Base-by-base conservation (phyloP, 768 basidiomycete species). In the Hygrophorus pudorinus region DNA sequence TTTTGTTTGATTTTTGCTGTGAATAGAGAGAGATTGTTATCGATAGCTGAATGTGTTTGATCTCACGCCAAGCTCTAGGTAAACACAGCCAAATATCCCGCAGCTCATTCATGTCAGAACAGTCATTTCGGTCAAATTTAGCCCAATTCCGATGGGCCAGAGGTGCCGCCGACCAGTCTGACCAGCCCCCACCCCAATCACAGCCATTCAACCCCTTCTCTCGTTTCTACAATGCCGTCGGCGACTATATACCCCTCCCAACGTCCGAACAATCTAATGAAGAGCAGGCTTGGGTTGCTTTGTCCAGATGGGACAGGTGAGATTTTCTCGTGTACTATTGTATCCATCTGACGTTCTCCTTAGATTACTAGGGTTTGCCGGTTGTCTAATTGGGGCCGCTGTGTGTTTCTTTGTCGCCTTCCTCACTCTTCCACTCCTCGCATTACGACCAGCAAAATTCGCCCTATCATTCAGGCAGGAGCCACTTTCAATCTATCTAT, bases 391-490 rank as follows among this genome's bases (percentile, higher is more conserved):
- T 17, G 96, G 96, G 5, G 94, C 92, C 1, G 80, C 79, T 13
- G 87, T 91, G 2, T 99, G 96, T 66, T 96, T 97, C 70, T 79
- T 85, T 52, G 81, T 96, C 32, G 78, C 89, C 12, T 97, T 96
- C 65, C 59, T 93, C 42, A 87, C 86, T 2, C 68, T 92, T 30
- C 83, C 88, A 5, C 46, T 73, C 18, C 60, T 70, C 46, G 61
- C 66, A 30, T 65, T 69, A 53, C 49, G 69, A 57, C 44, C 42
- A 41, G 45, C 33, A 33, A 39, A 33, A 28, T 37, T 53, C 12
- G 30, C 41, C 9, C 11, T 47, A 10, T 48, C 24, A 38, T 47
- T 45, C 28, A 38, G 4, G 37, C 47, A 30, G 20, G 9, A 3
- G 13, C 42, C 47, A 53, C 17, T 28, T 51, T 9, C 38, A n/a